A percentile compares a stretch with the other conserved stretches of the same genome.
These are phyloP conservation scores for Pythium grandisporangium DNA, from an alignment of 352 stramenopile species.

Conservation along the genomic window DNA sequence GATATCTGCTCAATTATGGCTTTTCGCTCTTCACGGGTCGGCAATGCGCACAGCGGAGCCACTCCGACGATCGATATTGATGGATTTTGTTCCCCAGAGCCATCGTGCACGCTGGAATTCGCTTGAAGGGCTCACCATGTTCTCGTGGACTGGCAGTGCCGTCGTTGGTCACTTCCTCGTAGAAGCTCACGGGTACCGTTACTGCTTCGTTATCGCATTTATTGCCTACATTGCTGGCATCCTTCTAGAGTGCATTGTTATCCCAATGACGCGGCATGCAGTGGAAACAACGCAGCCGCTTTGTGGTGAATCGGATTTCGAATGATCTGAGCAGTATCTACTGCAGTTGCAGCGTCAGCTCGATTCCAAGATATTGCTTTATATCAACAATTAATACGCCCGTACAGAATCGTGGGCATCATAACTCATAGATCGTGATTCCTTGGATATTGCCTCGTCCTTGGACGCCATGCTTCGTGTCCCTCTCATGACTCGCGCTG, in stretches of 20 bases:
- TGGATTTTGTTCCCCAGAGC: slow-evolving; percentile 62
- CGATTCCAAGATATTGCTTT: no score
- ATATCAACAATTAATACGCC: no score
- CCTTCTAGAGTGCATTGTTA: slow-evolving; percentile 34
- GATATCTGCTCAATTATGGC: slow-evolving; percentile 18
- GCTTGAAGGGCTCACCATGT: slow-evolving; percentile 50
- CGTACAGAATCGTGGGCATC: no score
- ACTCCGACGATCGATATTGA: slow-evolving; percentile 54
- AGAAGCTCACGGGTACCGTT: slow-evolving; percentile 47
- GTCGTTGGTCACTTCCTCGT: slow-evolving; percentile 54
- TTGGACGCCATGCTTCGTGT: no score
- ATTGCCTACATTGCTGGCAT: slow-evolving; percentile 35
- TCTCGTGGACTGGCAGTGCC: slow-evolving; percentile 54
- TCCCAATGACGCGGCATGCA: slow-evolving; percentile 30
- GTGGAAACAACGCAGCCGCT: no score
- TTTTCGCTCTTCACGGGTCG: slow-evolving; percentile 42
- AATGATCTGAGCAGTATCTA: no score
- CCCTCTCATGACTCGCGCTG: no score
- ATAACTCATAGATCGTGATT: no score
- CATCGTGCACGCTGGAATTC: slow-evolving; percentile 64
- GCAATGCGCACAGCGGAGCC: slow-evolving; percentile 60
- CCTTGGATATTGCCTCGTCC: no score
- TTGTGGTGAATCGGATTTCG: no score
- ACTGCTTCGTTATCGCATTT: slow-evolving; percentile 48
- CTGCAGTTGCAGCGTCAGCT: no score